Base-by-base conservation (phyloP, 805 yeast genomes). In the Spathaspora passalidarum region DNA sequence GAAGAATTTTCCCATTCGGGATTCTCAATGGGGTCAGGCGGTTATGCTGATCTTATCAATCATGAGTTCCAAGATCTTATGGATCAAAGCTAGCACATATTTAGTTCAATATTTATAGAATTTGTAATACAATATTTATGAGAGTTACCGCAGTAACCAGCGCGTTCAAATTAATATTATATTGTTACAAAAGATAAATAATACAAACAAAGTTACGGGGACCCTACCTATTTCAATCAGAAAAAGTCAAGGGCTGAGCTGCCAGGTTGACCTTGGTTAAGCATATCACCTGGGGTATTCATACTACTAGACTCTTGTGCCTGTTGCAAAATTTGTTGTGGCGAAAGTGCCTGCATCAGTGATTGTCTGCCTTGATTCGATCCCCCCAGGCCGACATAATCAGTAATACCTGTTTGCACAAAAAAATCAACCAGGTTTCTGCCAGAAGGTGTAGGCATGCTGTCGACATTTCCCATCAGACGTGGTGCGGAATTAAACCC, bases 281-380 rank as follows among this genome's bases (percentile, higher is more conserved):
- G 42, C 21, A 39, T 23, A 17, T 39, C 42, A 6, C 21, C 36
- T 25, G 45, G 45, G 17, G 23, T 21, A 14, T 21, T 34, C 14
- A 17, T 19, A 11, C 45, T 50, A 32, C 53, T 50, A 5, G 42
- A 18, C 10, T 39, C 42, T 25, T 39, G 42, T 47, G 59, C 60
- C 52, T 63, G 72, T 53, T 57, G 72, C 38, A 66, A 58, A 10
- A 69, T 57, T 44, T 69, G 73, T 48, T 68, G 75, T 2, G 75
- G 74, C 1, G 74, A 68, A 17, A 69, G 62, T 6, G 62, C 46
- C 41, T 51, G 56, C 40, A 47, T 42, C 1, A 22, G 29, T 11
- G 38, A 45, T 20, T 35, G 40, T 44, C 38, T 11, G 34, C 14
- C 34, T 29, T 14, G 34, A 29, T n/a, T 29, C 14, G 34, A 17